Conservation (phyloP, 768 basidiomycete species). For the Hydnomerulius pinastri region DNA sequence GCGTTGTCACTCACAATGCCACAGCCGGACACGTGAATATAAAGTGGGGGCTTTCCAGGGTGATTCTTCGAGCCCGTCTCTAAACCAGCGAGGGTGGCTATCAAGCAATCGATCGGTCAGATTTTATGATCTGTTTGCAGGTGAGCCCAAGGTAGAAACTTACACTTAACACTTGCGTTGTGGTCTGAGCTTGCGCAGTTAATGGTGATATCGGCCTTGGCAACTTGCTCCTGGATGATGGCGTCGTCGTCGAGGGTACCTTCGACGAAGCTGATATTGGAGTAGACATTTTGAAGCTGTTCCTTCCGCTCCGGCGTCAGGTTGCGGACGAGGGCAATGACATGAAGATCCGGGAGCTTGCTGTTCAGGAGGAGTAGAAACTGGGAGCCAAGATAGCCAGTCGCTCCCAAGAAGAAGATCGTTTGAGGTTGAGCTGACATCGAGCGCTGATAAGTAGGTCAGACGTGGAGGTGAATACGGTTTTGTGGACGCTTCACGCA, state of each 20-base stretch:
- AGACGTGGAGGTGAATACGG: neutral
- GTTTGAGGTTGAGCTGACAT: constrained; percentile 18
- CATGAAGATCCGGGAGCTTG: constrained; percentile 33
- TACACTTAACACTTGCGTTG: constrained; percentile 35
- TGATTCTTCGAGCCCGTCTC: constrained; percentile 36
- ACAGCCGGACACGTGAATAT: constrained; percentile 45
- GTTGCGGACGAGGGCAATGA: constrained; percentile 40
- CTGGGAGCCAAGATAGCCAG: constrained; percentile 45
- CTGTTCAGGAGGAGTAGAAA: constrained; percentile 36
- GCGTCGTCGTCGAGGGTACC: constrained; percentile 39
- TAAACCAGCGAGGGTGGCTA: constrained; percentile 42
- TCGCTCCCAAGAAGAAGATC: constrained; percentile 46
- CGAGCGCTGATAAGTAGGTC: too few species aligned
- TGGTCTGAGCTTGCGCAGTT: constrained; percentile 45
- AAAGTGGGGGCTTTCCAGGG: constrained; percentile 42
- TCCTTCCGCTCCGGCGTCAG: constrained; percentile 31
- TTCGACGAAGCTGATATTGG: constrained; percentile 37
- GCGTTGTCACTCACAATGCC: constrained; percentile 44
- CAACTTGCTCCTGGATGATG: constrained; percentile 36
- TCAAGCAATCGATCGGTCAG: neutral
- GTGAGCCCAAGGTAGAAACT: neutral
- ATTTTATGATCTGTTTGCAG: neutral
- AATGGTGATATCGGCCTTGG: constrained; percentile 41
- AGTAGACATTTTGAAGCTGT: constrained; percentile 33
- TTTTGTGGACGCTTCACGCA: neutral